Evolutionary conservation across 129 eudicot genomes (phyloP), one percentile per base, ranked within the genome.

Genomic region (Heracleum sosnowskyi): DNA sequence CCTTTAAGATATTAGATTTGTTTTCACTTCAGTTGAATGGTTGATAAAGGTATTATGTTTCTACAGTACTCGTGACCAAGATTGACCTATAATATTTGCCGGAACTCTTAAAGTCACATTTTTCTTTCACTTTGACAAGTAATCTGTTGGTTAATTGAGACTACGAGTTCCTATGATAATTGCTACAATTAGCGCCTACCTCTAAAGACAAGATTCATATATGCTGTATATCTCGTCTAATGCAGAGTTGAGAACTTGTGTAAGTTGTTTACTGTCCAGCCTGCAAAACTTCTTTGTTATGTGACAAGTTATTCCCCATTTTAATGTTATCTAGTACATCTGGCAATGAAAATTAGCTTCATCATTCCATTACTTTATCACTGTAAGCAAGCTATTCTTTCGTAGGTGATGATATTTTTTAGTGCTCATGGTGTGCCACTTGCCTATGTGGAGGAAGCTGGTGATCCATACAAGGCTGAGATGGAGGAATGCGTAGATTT

Each of bases 401-500:
- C 51, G 76, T 81, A 94, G 98, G 98, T 91, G 78, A 89, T 94
- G 97, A 91, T 94, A 81, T 94, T 94, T 87, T 94, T 94, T 81
- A 94, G 97, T 80, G 98, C 98, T 76, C 98, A 93, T 83, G 98
- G 98, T 53, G 98, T 94, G 34, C 98, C 98, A 44, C 84, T 94
- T 81, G 98, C 98, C 42, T 94, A 94, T 82, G 98, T 94, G 36
- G 98, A 94, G 86, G 98, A 94, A 89, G 98, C 98, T 37, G 98
- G 98, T 80, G 98, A 94, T 80, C 98, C 98, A 24, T 94, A 94
- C 85, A 94, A 94, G 85, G 98, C 98, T 33, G 98, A 94, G 97
- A 94, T 94, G 98, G 97, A 94, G 89, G 98, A 94, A 90, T 94
- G 98, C 75, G 97, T 94, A 44, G 98, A 94, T 81, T 85, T 94